Evolutionary conservation across 2,329 filamentous ascomycete genomes (phyloP).

Genomic region (Fusarium sp.): DNA sequence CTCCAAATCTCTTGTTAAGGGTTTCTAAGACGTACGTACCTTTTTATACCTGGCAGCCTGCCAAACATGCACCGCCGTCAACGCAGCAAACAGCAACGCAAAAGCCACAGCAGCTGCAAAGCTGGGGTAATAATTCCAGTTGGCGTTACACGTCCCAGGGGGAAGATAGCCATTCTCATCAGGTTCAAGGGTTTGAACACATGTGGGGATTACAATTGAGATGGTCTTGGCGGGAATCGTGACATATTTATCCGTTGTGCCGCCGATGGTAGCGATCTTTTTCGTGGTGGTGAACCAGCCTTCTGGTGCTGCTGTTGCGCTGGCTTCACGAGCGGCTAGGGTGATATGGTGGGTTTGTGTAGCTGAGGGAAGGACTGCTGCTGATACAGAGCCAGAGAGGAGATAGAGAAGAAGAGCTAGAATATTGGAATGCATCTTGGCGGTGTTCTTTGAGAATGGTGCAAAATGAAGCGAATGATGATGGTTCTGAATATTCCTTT

Average conservation of each 20-base stretch:
- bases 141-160: conserved; percentile 51
- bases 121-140: conserved; percentile 55
- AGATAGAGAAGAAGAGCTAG: conserved; percentile 36
- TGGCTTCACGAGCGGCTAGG: conserved; percentile 14
- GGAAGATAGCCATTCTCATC: conserved; percentile 55
- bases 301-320: conserved; percentile 24
- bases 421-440: conserved; percentile 34
- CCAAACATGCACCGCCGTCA: conserved; percentile 42
- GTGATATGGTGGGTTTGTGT: conserved; percentile 25
- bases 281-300: conserved; percentile 51
- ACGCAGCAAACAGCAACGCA: conserved; percentile 45
- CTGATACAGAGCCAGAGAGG: conserved; percentile 14
- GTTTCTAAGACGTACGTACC: conserved; percentile 36
- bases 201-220: conserved; percentile 54
- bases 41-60: conserved; percentile 44
- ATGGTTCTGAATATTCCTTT: not conserved
- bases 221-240: conserved; percentile 53
- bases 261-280: conserved; percentile 41
- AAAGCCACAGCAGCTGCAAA: conserved; percentile 52
- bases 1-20: not conserved
- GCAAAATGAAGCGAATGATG: not conserved
- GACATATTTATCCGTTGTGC: conserved; percentile 38
- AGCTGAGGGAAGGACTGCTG: conserved; percentile 21
- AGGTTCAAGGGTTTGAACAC: conserved; percentile 54
- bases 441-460: not conserved